Percentiles rank a stretch among this genome's conserved stretches.
Evolutionary conservation across 768 basidiomycete genomes (phyloP).

Genomic region (Pleurotus tuoliensis): DNA sequence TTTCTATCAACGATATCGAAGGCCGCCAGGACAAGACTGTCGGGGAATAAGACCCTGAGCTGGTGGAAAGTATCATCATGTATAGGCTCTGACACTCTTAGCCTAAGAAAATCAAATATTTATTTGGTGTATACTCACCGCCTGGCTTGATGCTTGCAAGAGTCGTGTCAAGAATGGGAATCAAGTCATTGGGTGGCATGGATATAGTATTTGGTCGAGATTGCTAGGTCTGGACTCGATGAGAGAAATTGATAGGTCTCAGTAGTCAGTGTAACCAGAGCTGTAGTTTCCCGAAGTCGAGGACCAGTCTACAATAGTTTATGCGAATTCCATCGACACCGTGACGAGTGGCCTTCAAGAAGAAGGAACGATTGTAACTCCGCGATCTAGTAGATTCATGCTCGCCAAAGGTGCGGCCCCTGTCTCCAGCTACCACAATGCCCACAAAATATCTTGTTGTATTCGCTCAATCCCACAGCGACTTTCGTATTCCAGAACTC

Average conservation of each 20-base stretch:
- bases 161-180: not conserved
- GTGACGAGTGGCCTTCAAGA: no score
- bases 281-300: no score
- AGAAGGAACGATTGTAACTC: no score
- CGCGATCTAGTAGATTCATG: no score
- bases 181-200: not conserved
- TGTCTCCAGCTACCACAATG: conserved; percentile 17
- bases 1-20: conserved; percentile 74
- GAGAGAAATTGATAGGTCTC: no score
- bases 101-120: no score
- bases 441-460: conserved; percentile 49
- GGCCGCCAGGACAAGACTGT: conserved; percentile 61
- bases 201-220: no score
- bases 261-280: no score
- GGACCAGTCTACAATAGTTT: no score
- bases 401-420: no score
- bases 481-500: conserved; percentile 84
- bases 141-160: conserved; percentile 5
- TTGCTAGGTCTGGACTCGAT: no score
- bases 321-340: no score
- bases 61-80: conserved; percentile 52
- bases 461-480: conserved; percentile 77
- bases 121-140: not conserved
- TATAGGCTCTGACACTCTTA: conserved; percentile 20
- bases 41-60: conserved; percentile 57